Evolutionary conservation across 208 protist genomes (phyloP), one percentile per base, ranked within the genome.

Genomic region (Leptomonas pyrrhocoris): DNA sequence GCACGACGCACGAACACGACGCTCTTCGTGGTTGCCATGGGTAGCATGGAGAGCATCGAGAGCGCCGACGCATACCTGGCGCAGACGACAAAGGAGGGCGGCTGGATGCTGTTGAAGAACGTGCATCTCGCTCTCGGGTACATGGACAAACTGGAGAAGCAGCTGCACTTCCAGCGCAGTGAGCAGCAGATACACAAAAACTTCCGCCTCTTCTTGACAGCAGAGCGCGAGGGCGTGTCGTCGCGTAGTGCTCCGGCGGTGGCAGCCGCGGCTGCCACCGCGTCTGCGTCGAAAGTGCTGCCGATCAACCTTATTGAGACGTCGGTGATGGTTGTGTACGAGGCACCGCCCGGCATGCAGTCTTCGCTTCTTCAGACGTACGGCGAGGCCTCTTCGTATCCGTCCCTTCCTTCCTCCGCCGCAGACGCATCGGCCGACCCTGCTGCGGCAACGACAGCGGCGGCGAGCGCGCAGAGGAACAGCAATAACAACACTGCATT

Each of bases 61-160:
- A 78, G 74, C 19, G 98, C 98, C 7, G 96, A 99, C 50, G 77
- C 86, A 36, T 94, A 97, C 43, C 92, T 99, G 25, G 72, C 64
- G 13, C 64, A 79, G 15, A 94, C 90, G 2, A 86, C 96, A 51
- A 85, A 81, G 55, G 57, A 50, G 8, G 97, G 98, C 21, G 73
- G 74, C 0, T 99, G 98, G 99, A 93, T 99, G 38, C 79, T 99
- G 43, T 82, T 99, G 15, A 99, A 99, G 82, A 99, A 99, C 80
- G 94, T 99, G 2, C 98, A 99, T 81, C 80, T 99, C 7, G 94
- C 95, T 1, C 90, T 96, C 27, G 63, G 78, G 25, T 99, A 97
- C 92, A 88, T 99, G 40, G 68, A 84, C 43, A 75, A 82, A 19
- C 70, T 99, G 19, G 98, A 99, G 76, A 99, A 99, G 88, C 94